Base-by-base conservation (phyloP, 257 asterid genomes). In the Solanum medicagineum region DNA sequence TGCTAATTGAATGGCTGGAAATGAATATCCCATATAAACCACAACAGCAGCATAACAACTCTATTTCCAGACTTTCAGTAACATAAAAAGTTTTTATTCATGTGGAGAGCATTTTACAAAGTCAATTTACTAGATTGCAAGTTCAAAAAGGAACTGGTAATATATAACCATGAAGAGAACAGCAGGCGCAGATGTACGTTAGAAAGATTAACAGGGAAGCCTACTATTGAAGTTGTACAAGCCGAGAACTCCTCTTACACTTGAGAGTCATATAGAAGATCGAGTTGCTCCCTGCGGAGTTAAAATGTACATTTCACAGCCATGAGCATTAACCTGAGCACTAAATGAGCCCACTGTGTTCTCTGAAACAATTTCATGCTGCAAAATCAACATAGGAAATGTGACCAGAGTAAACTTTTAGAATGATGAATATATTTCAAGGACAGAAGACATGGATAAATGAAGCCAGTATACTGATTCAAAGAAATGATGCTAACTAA, bases 281-380 rank as follows among this genome's bases (percentile, higher is more conserved):
- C 3, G 89, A 83, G 88, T 36, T 59, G 11, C 75, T 1, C 85
- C 22, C 19, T 73, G 81, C 2, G 94, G 97, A 75, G 92, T 87
- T 87, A 97, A 91, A 66, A 93, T 88, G 89, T 93, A 97, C 92
- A 94, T 92, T 83, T 92, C 94, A 81, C 94, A 92, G 44, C 92
- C 92, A 80, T 97, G 99, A 62, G 92, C 90, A 40, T 90, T 93
- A 32, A 95, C 92, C 69, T 82, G 87, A 55, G 92, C 91, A 57
- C 96, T 89, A 86, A 92, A 92, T n/a, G 95, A 92, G 42, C 92
- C 92, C 87, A 85, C 92, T 6, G 80, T 85, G 36, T 89, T 85
- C 57, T 42, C 87, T 4, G 94, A 84, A 54, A 95, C 90, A n/a
- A 71, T 91, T 84, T 92, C 85, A 81, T 92, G 98, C 99, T 96